phyloP scores from a whole-genome alignment of 1,284 basidiomycete genomes.

The Schizophyllum amplum region DNA sequence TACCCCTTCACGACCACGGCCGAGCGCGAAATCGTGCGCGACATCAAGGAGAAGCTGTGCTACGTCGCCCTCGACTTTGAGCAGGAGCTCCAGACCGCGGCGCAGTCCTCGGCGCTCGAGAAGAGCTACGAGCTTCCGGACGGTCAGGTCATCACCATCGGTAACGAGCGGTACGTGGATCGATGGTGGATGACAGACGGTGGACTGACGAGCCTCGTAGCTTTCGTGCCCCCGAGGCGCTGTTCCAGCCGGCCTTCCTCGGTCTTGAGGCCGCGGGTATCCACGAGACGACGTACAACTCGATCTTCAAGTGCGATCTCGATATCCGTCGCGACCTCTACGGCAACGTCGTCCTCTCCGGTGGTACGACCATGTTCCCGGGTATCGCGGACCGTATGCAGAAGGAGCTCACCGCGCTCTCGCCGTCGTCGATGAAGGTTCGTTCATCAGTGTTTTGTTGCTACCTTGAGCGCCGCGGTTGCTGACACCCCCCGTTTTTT shows the following conservation, averaged over 20 bases:
- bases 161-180: conserved; percentile 60
- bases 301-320: conserved; percentile 48
- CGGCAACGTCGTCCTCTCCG: conserved; percentile 79
- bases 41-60: conserved; percentile 88
- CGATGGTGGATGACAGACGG: not conserved
- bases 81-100: conserved; percentile 77
- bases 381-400: conserved; percentile 84
- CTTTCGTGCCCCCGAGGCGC: conserved; percentile 94
- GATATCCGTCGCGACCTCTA: conserved; percentile 70
- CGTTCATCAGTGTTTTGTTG: conserved; percentile 23
- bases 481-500: too few relatives aligned
- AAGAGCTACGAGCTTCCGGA: conserved; percentile 84
- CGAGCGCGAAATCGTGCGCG: conserved; percentile 78
- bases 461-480: too few relatives aligned
- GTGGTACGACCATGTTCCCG: conserved; percentile 83
- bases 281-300: conserved; percentile 81
- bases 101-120: conserved; percentile 70
- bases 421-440: conserved; percentile 63
- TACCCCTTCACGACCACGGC: conserved; percentile 79
- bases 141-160: conserved; percentile 81
- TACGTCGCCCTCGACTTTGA: conserved; percentile 84
- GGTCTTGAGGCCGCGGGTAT: conserved; percentile 52
- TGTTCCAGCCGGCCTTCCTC: conserved; percentile 88
- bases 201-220: not conserved
- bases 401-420: conserved; percentile 72